A percentile compares a stretch with the other conserved stretches of the same genome.
Conservation (phyloP, 2,329 filamentous ascomycete genomes). For the Aspergillus phoenicis region DNA sequence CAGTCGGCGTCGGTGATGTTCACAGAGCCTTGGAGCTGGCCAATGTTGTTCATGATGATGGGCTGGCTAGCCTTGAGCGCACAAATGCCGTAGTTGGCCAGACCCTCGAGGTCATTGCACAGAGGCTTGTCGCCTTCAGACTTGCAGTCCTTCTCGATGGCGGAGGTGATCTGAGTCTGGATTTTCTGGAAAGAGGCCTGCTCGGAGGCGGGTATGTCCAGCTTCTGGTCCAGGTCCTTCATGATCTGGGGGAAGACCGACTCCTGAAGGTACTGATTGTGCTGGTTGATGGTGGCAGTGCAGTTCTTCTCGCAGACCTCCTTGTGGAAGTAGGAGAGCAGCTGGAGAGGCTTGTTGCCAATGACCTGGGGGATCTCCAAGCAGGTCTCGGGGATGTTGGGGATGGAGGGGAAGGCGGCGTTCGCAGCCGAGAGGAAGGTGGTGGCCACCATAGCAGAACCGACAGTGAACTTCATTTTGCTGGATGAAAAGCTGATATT, state of each 20-base stretch:
- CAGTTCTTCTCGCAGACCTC: slow-evolving; percentile 16
- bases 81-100: slow-evolving; percentile 4
- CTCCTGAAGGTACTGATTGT: slow-evolving; percentile 13
- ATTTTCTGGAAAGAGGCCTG: slow-evolving; percentile 11
- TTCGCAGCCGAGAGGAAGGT: background rate
- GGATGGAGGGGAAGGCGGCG: background rate
- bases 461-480: slow-evolving; percentile 6
- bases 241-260: slow-evolving; percentile 12
- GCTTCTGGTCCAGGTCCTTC: slow-evolving; percentile 9
- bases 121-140: slow-evolving; percentile 13
- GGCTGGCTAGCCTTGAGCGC: slow-evolving; percentile 13
- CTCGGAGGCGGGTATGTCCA: slow-evolving; percentile 8
- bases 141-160: slow-evolving; percentile 13
- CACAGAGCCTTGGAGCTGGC: background rate
- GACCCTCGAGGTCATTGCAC: slow-evolving; percentile 9
- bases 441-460: background rate
- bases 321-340: slow-evolving; percentile 15
- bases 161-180: slow-evolving; percentile 6
- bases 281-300: slow-evolving; percentile 18
- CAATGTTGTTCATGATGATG: slow-evolving; percentile 4
- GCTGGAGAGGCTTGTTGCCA: slow-evolving; percentile 14
- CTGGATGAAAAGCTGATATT: background rate
- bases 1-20: slow-evolving; percentile 11
- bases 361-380: slow-evolving; percentile 13
- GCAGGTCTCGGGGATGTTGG: slow-evolving; percentile 12